phyloP scores from a whole-genome alignment of 768 basidiomycete species.

The Tephrocybe sp. region DNA sequence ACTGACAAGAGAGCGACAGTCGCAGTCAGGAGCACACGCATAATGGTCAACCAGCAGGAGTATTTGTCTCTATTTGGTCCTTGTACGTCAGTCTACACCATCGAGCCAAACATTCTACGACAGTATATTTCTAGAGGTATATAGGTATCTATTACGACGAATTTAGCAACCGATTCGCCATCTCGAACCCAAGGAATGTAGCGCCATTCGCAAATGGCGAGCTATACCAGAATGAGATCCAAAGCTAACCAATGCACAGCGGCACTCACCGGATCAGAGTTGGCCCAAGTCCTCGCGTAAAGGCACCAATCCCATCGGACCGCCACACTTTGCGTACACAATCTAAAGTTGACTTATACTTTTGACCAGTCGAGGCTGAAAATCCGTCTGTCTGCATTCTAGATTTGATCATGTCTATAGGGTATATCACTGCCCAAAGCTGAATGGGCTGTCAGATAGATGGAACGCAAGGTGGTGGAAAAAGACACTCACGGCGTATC shows the following conservation, averaged over 20 bases:
- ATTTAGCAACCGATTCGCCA: conserved; percentile 75
- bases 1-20: conserved; percentile 29
- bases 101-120: background rate
- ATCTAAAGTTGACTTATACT: conserved; percentile 80
- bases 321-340: conserved; percentile 82
- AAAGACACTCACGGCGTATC: conserved; percentile 70
- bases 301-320: conserved; percentile 80
- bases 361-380: conserved; percentile 66
- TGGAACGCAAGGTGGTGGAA: background rate
- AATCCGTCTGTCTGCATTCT: conserved; percentile 96
- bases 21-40: conserved; percentile 22
- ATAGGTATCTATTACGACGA: conserved; percentile 13
- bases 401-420: conserved; percentile 95
- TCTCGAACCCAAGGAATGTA: conserved; percentile 94
- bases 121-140: background rate
- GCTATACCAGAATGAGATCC: conserved; percentile 34
- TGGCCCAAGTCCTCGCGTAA: conserved; percentile 87
- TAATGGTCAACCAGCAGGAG: conserved; percentile 18
- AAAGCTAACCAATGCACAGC: background rate
- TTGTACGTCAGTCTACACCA: background rate
- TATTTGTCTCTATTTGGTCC: conserved; percentile 30
- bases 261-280: conserved; percentile 78
- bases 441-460: conserved; percentile 29
- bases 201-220: conserved; percentile 97
- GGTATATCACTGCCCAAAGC: conserved; percentile 93